Base-by-base conservation (phyloP, 2,329 filamentous ascomycete species). In the Rachicladosporium sp. region DNA sequence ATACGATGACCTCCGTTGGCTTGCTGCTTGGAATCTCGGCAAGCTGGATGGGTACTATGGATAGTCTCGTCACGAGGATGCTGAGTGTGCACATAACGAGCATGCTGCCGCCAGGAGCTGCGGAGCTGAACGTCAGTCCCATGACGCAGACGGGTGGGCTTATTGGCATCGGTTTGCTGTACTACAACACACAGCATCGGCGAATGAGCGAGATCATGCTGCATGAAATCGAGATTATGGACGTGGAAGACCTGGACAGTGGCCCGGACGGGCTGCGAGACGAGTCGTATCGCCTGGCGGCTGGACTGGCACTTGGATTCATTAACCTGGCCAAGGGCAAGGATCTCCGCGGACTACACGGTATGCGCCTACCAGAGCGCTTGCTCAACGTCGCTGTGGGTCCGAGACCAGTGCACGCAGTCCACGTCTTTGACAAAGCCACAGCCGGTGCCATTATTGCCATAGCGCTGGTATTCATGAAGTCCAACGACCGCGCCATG, bases 201-300 rank as follows among this genome's bases (percentile, higher is more conserved):
- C 80, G 93, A 30, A 98, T 98, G 91, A 96, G 87, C 56, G 91
- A 98, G 59, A 86, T 96, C 11, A 95, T 98, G 86, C 76, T 98
- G 37, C 96, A 89, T 0, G 91, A 98, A 58, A 91, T 98, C 44
- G 87, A 95, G 57, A 82, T 88, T 46, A 73, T 86, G 37, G 86
- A 91, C 19, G 73, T 83, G 30, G 82, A 89, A 38, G 88, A 95
- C 43, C 68, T 69, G 4, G 56, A 57, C 38, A 68, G 70, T 19
- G 67, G 71, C 6, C 82, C 88, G 42, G 85, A 94, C 52, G 78
- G 79, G 13, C 64, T 96, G 36, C 78, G 89, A 15, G 89, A 93
- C 55, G 91, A 98, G 64, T 88, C 88, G n/a, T 98, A 98, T 60
- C 79, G 93, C 31, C 71, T 98, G 29, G 88, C 91, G 6, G 88